Evolutionary conservation across 1,284 basidiomycete species (phyloP).

Genomic region (Pseudozyma thailandica): DNA sequence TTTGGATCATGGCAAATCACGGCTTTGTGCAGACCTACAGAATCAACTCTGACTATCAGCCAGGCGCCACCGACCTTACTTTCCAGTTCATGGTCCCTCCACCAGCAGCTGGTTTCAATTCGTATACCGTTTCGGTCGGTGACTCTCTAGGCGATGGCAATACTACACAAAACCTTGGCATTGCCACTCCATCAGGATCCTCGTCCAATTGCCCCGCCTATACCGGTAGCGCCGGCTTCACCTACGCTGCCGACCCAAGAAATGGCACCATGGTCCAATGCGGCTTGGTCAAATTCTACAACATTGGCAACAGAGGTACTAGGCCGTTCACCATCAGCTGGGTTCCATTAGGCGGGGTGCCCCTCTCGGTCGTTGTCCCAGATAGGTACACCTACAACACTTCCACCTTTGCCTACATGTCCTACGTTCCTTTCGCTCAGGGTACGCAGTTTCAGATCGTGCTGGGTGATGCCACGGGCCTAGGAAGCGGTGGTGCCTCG

Average conservation of each 20-base stretch:
- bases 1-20: slow-evolving; percentile 45
- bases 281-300: slow-evolving; percentile 51
- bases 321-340: slow-evolving; percentile 52
- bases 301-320: slow-evolving; percentile 47
- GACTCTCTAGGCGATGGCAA: slow-evolving; percentile 52
- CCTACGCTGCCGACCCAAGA: slow-evolving; percentile 43
- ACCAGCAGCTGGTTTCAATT: slow-evolving; percentile 28
- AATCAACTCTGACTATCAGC: slow-evolving; percentile 50
- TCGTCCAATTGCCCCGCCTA: slow-evolving; percentile 37
- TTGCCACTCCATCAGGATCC: slow-evolving; percentile 21
- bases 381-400: slow-evolving; percentile 31
- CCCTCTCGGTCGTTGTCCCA: slow-evolving; percentile 46
- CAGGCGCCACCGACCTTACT: slow-evolving; percentile 33
- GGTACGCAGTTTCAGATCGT: slow-evolving; percentile 54
- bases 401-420: slow-evolving; percentile 40
- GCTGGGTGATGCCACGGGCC: slow-evolving; percentile 46
- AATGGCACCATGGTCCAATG: slow-evolving; percentile 45
- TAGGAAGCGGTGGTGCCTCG: slow-evolving; percentile 46
- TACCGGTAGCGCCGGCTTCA: slow-evolving; percentile 33
- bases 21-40: slow-evolving; percentile 44
- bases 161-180: slow-evolving; percentile 31
- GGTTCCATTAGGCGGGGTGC: slow-evolving; percentile 37
- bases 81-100: slow-evolving; percentile 54
- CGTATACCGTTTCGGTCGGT: slow-evolving; percentile 41
- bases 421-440: slow-evolving; percentile 34